Evolutionary conservation across 352 stramenopile species (phyloP), one percentile per base, ranked within the genome.

Genomic region (Pythium sukuiense): DNA sequence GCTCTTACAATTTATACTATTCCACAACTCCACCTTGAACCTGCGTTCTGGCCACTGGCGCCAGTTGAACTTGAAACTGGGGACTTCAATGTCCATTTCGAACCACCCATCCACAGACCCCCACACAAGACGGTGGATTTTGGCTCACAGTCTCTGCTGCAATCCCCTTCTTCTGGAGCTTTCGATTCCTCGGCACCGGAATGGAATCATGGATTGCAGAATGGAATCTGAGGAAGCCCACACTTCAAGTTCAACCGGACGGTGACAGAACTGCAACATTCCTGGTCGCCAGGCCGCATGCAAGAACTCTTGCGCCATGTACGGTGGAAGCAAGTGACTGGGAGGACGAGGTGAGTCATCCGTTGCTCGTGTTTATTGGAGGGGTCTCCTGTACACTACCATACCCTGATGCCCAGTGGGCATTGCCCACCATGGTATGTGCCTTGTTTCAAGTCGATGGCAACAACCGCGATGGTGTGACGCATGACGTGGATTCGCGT

Each of bases 51-150:
- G 26, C 18, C 20, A 24, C 41, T 62, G 29, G 41, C 61, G 61
- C 61, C 61, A 68, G 32, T 68, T 68, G 61, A 68, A 68, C 61
- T 68, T 68, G 29, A 55, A 53, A 32, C 45, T 67, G 32, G 59
- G 60, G 46, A 59, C 60, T 66, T 66, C 60, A 66, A 66, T 14
- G 35, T 50, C 27, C 59, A 30, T 26, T 29, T 45, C 29, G 18
- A 52, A 7, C 29, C 24, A 37, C 29, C 32, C 29, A 45, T 45
- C 52, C 30, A 24, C 12, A 29, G 3, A 13, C n/a, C 24, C 6
- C n/a, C 7, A 16, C 32, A 24, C 29, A 45, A 45, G 14, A 39
- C 1, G 29, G 32, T 43, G 52, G 29, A 29, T 16, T 45, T 26
- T 24, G 13, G 6, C 29, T 45, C 29, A 3, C 43, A 1, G 29